Conservation (phyloP, 495 filamentous ascomycete genomes). For the Penicillium salamii region DNA sequence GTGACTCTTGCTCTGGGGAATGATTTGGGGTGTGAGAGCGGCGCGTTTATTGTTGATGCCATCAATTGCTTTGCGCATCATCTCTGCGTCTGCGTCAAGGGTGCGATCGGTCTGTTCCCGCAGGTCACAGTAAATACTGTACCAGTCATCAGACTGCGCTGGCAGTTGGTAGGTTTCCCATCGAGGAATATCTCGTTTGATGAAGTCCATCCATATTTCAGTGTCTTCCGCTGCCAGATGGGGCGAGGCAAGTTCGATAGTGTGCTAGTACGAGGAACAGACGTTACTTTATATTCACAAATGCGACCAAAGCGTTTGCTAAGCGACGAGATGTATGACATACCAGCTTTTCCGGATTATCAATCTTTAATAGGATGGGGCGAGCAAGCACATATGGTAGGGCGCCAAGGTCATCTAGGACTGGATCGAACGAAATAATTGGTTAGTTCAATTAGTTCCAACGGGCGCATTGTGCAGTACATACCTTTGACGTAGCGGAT, state of each 20-base stretch:
- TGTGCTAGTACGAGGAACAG: constrained; percentile 31
- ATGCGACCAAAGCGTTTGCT: not conserved
- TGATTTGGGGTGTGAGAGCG: constrained; percentile 45
- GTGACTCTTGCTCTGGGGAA: constrained; percentile 22
- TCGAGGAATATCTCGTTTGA: constrained; percentile 63
- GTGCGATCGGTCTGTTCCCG: constrained; percentile 40
- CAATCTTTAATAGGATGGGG: constrained; percentile 59
- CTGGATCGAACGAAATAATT: constrained; percentile 23
- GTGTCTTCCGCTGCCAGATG: constrained; percentile 58
- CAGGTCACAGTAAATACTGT: constrained; percentile 59
- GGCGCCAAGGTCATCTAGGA: constrained; percentile 61
- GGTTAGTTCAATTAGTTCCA: not conserved
- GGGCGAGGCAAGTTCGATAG: constrained; percentile 62
- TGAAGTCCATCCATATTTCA: constrained; percentile 67
- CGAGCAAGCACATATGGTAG: constrained; percentile 59
- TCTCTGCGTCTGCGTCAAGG: constrained; percentile 47
- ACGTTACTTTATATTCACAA: constrained; percentile 1
- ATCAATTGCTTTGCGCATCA: constrained; percentile 47
- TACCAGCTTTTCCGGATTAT: constrained; percentile 65
- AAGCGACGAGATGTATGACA: constrained; percentile 9
- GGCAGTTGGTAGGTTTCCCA: constrained; percentile 58
- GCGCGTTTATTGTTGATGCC: constrained; percentile 49
- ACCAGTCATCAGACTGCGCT: constrained; percentile 57
- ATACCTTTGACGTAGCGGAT: constrained; percentile 46
- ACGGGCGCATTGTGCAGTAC: constrained; percentile 12